A percentile compares a stretch with the other conserved stretches of the same genome.
Evolutionary conservation across 345 rosid genomes (phyloP).

Genomic region (Capsella bursapastoris): DNA sequence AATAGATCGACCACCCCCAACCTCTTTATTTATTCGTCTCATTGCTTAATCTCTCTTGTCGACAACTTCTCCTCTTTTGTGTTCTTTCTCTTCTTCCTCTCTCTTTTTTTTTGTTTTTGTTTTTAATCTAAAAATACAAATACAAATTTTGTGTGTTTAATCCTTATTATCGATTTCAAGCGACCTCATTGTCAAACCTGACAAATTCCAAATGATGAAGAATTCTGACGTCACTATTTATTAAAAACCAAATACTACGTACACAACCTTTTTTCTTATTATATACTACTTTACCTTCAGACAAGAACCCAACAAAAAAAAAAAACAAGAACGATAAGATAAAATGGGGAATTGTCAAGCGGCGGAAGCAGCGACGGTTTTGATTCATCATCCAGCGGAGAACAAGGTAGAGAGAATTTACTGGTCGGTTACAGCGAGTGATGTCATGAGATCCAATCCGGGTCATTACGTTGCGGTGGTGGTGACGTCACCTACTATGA

Average conservation of each 20-base stretch:
- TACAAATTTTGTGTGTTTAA: neutral
- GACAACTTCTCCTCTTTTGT: constrained; percentile 17
- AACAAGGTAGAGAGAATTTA: constrained; percentile 73
- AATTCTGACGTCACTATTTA: constrained; percentile 34
- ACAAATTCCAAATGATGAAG: constrained; percentile 30
- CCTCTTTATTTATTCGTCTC: constrained; percentile 36
- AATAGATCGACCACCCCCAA: constrained; percentile 37
- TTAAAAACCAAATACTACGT: constrained; percentile 22
- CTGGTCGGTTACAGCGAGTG: constrained; percentile 72
- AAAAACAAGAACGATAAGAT: too few relatives aligned
- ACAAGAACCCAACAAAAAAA: constrained; percentile 29
- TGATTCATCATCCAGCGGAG: constrained; percentile 75
- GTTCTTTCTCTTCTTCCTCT: neutral
- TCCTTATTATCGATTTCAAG: constrained; percentile 24
- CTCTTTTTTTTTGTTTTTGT: neutral
- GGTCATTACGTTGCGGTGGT: constrained; percentile 86
- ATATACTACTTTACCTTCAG: constrained; percentile 16
- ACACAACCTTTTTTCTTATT: neutral
- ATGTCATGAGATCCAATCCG: constrained; percentile 76
- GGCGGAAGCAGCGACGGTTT: constrained; percentile 79
- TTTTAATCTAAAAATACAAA: neutral
- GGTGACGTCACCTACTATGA: constrained; percentile 52
- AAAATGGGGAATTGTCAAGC: constrained; percentile 92
- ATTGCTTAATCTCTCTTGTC: constrained; percentile 21
- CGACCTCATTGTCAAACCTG: constrained; percentile 43